Evolutionary conservation across 768 basidiomycete genomes (phyloP).

Genomic region (Psilocybe sp.): DNA sequence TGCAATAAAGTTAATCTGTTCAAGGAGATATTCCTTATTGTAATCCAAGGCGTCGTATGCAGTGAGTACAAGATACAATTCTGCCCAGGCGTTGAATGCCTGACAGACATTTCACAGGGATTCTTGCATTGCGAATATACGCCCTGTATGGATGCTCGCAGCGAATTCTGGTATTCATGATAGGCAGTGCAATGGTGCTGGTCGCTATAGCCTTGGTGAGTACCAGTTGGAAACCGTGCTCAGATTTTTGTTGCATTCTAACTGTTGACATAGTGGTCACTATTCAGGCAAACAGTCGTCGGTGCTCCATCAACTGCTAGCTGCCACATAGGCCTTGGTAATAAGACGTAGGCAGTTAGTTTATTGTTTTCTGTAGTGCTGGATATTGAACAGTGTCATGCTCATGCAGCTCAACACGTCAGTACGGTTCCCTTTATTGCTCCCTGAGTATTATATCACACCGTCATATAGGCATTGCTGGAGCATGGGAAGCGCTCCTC

Average conservation of each 20-base stretch:
- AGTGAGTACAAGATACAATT: constrained; percentile 27
- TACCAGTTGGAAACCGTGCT: constrained; percentile 2
- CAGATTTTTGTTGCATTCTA: background rate
- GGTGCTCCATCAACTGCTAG: constrained; percentile 22
- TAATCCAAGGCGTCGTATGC: constrained; percentile 44
- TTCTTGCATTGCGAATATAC: constrained; percentile 45
- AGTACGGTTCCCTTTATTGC: background rate
- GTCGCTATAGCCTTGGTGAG: constrained; percentile 33
- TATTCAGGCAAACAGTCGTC: constrained; percentile 35
- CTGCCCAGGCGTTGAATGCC: background rate
- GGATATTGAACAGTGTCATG: background rate
- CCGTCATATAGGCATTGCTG: constrained; percentile 27
- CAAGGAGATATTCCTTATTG: constrained; percentile 39
- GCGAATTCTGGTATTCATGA: constrained; percentile 33
- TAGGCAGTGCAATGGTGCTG: constrained; percentile 29
- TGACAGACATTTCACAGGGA: constrained; percentile 22
- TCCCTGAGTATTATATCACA: background rate
- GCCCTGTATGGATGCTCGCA: constrained; percentile 45
- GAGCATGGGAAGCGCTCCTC: constrained; percentile 51
- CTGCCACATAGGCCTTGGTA: constrained; percentile 31
- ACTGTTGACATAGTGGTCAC: constrained; percentile 32
- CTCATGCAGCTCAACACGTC: constrained; percentile 17
- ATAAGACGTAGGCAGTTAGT: constrained; percentile 23
- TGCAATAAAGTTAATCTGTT: constrained; percentile 36
- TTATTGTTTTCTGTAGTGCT: background rate